Conservation (phyloP, 1,139 yeast genomes). For the Sugiyamaella novakii region DNA sequence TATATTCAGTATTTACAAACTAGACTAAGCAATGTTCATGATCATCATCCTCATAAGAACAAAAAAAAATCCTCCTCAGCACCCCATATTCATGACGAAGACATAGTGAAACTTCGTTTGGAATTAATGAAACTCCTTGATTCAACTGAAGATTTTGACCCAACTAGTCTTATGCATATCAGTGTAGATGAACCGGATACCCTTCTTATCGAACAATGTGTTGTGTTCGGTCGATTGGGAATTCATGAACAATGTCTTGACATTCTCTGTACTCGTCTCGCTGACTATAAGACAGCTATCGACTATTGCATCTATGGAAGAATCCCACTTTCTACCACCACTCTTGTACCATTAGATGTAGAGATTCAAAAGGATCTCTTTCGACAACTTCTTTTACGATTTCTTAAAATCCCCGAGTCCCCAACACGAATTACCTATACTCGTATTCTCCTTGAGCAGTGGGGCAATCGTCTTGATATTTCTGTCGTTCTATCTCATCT, state of each 20-base stretch:
- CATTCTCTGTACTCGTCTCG: conserved; percentile 38
- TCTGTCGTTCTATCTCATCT: conserved; percentile 36
- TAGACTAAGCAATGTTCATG: conserved; percentile 11
- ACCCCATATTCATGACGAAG: conserved; percentile 3
- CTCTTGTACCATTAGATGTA: conserved; percentile 11
- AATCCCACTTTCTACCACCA: conserved; percentile 20
- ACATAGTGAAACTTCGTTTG: conserved; percentile 31
- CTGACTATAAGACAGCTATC: conserved; percentile 43
- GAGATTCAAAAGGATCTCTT: conserved; percentile 35
- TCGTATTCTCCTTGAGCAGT: conserved; percentile 37
- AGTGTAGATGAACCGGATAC: conserved; percentile 36
- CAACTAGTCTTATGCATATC: conserved; percentile 33
- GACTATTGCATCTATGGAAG: conserved; percentile 40
- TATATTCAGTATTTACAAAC: conserved; percentile 38
- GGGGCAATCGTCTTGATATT: conserved; percentile 39
- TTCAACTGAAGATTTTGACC: conserved; percentile 35
- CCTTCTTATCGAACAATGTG: conserved; percentile 40
- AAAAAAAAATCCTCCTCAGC: not conserved
- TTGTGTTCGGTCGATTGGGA: conserved; percentile 41
- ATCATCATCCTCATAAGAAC: conserved; percentile 10
- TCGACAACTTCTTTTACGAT: conserved; percentile 34
- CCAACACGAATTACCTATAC: conserved; percentile 34
- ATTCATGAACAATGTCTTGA: conserved; percentile 41
- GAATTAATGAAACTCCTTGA: conserved; percentile 37
- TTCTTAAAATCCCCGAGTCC: conserved; percentile 34